Evolutionary conservation across 1,284 basidiomycete genomes (phyloP), one percentile per base, ranked within the genome.

Genomic region (Pulveroboletus sp.): DNA sequence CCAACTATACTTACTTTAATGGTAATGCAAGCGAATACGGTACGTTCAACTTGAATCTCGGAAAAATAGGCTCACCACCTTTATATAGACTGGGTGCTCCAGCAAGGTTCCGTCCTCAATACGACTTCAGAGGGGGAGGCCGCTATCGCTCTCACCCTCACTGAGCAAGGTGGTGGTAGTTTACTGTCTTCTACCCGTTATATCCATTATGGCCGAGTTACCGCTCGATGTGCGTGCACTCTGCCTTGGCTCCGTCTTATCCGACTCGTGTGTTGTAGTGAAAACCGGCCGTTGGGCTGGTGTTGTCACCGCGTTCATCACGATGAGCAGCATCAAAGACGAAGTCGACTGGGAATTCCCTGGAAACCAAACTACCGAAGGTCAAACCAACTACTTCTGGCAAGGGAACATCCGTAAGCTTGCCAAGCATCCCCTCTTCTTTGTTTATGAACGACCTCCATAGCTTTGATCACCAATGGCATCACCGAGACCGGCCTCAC

Each of bases 341-440:
- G 92, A 93, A 72, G 91, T 94, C 49, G 91, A 93, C 64, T 93
- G 88, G 88, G 91, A 94, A 70, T 91, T 85, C 63, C 86, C 86
- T 49, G 86, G 88, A 24, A 74, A 73, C 45, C 66, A 70, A n/a
- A 85, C 82, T 5, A 81, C 80, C 5, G 67, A 84, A 59, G 91
- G 78, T 5, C 91, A 94, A 74, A 85, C 83, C 47, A 93, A 93
- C 71, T 87, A 77, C 67, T 93, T 88, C 75, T 90, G 86, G 86
- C 83, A 92, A 68, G 89, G 89, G 39, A 57, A 78, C 49, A 83
- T 91, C 62, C 87, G 88, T 90, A 68, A 68, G 89, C 78, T 24
- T 49, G 28, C 20, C 25, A 24, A 26, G 24, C 5, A 26, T 18
- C 12, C 11, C 17, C 9, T 12, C 4, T 24, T 42, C 47, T 54